Conservation (phyloP, 1,284 basidiomycete genomes). For the Volvariella volvacea region DNA sequence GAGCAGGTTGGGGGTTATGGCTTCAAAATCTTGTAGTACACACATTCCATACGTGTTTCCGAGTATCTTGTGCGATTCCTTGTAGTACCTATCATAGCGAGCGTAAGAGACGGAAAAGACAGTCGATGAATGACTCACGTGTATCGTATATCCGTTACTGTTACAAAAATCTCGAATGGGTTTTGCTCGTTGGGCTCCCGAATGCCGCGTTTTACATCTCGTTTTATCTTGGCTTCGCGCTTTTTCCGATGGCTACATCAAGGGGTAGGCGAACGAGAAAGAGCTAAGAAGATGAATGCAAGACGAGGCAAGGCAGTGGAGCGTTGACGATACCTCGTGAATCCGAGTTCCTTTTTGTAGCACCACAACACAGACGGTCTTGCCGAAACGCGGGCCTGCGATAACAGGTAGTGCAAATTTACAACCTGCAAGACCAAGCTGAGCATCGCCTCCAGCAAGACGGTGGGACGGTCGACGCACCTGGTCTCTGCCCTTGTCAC, state of each 20-base stretch:
- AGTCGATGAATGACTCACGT: slow-evolving; percentile 61
- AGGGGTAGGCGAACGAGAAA: slow-evolving; percentile 3
- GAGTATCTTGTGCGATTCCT: slow-evolving; percentile 92
- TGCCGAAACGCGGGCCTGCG: slow-evolving; percentile 84
- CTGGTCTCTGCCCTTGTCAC: slow-evolving; percentile 93
- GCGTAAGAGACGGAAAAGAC: slow-evolving; percentile 1
- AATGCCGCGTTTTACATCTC: slow-evolving; percentile 90
- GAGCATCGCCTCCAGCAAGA: too few species aligned
- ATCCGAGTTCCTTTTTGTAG: slow-evolving; percentile 95
- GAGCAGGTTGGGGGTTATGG: slow-evolving; percentile 94
- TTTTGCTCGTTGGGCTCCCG: slow-evolving; percentile 93
- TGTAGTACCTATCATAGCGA: slow-evolving; percentile 47
- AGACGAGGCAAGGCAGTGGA: too few species aligned
- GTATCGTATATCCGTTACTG: slow-evolving; percentile 98
- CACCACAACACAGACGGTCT: slow-evolving; percentile 93
- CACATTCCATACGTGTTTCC: slow-evolving; percentile 99
- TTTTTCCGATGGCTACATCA: slow-evolving; percentile 88
- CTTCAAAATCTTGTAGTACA: slow-evolving; percentile 97
- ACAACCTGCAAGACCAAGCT: slow-evolving; percentile 59
- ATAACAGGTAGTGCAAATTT: slow-evolving; percentile 92
- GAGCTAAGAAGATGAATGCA: slow-evolving; percentile 4
- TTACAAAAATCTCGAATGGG: slow-evolving; percentile 97
- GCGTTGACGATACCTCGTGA: too few species aligned
- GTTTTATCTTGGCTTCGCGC: slow-evolving; percentile 90
- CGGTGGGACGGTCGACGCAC: slow-evolving; percentile 27